These are phyloP conservation scores for Isatis tinctoria DNA, from an alignment of 345 rosid genomes.

Conservation along the genomic window DNA sequence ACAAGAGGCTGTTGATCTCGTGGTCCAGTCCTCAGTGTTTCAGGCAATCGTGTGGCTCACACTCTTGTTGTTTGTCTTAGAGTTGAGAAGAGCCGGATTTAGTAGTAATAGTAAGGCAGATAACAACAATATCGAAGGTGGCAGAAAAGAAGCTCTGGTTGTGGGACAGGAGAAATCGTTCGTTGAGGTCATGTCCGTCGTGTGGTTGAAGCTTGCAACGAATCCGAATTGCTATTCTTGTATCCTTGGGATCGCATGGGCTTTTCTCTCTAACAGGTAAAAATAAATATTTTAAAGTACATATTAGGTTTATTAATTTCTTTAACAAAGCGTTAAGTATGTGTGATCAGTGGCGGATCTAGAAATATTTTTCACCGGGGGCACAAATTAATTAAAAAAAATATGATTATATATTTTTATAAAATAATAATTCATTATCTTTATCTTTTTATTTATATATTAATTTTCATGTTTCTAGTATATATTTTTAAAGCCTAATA, in stretches of 20 bases:
- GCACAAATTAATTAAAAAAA: too few species aligned
- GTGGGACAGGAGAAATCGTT: constrained; percentile 25
- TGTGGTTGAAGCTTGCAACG: constrained; percentile 53
- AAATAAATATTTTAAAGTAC: background rate
- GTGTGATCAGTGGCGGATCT: too few species aligned
- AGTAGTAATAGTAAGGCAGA: constrained; percentile 11
- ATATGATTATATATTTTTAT: too few species aligned
- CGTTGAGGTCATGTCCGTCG: constrained; percentile 50
- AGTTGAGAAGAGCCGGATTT: constrained; percentile 41
- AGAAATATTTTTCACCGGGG: too few species aligned
- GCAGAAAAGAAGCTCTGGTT: constrained; percentile 7
- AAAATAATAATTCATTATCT: too few species aligned
- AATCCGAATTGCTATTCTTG: constrained; percentile 79
- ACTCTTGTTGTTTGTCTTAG: constrained; percentile 63
- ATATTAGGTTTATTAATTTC: background rate
- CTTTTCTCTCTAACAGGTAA: constrained; percentile 65
- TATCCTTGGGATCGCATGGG: constrained; percentile 67
- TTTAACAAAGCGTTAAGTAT: background rate
- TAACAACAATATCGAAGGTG: constrained; percentile 4
- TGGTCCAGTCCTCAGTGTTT: constrained; percentile 61
- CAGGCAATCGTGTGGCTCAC: constrained; percentile 80
- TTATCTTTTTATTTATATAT: too few species aligned
- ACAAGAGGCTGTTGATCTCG: constrained; percentile 58
- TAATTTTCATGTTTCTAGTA: too few species aligned
- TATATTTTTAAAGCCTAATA: too few species aligned